phyloP scores from a whole-genome alignment of 192 early-diverging fungal genomes.

The Coemansia interrupta region DNA sequence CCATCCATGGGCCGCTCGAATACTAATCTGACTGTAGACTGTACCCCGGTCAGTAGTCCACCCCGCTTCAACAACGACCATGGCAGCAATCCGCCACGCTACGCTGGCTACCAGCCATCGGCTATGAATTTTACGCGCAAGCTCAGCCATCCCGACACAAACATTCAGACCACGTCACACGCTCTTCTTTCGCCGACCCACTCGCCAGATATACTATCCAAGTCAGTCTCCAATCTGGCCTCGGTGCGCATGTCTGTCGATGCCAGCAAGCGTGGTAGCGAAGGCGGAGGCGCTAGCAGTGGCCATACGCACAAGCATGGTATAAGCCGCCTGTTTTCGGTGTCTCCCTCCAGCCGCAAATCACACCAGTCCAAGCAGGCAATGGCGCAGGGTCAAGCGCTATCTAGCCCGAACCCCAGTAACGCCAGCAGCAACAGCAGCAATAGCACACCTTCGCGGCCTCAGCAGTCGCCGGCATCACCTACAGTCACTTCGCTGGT shows the following conservation, averaged over 20 bases:
- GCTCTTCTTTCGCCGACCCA: slow-evolving; percentile 14
- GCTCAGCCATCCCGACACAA: slow-evolving; percentile 34
- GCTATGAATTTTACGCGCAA: slow-evolving; percentile 25
- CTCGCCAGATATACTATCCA: slow-evolving; percentile 33
- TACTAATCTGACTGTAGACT: not conserved
- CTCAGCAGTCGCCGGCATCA: slow-evolving; percentile 6
- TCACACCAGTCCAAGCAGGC: slow-evolving; percentile 9
- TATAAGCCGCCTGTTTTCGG: slow-evolving; percentile 32
- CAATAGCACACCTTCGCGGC: not conserved
- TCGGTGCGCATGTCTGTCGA: slow-evolving; percentile 28
- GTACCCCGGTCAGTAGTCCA: not conserved
- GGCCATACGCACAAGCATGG: slow-evolving; percentile 18
- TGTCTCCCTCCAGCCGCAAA: slow-evolving; percentile 23
- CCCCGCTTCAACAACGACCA: not conserved
- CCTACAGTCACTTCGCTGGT: slow-evolving; percentile 36
- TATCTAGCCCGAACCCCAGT: not conserved
- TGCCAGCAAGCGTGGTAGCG: slow-evolving; percentile 8
- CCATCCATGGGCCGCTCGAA: slow-evolving; percentile 2
- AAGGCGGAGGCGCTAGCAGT: not conserved
- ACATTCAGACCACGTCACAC: slow-evolving; percentile 16
- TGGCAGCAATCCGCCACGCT: not conserved
- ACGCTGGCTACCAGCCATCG: not conserved
- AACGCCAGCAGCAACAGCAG: slow-evolving; percentile 5
- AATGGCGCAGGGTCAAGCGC: not conserved
- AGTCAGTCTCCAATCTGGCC: slow-evolving; percentile 28